phyloP scores from a whole-genome alignment of 2,329 filamentous ascomycete genomes.

The Chaetomium sp. region DNA sequence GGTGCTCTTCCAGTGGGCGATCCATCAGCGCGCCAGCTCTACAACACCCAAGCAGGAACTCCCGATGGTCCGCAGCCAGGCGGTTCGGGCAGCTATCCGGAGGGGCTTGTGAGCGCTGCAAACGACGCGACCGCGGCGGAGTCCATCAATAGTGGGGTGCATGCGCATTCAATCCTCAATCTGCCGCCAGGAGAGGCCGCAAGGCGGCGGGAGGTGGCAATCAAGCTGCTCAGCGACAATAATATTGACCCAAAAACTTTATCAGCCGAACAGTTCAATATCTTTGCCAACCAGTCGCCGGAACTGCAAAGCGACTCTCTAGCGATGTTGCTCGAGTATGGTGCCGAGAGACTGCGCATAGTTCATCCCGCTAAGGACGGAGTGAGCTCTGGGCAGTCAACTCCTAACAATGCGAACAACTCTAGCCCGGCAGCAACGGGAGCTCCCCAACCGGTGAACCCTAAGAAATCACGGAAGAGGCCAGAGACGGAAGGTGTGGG shows the following conservation, averaged over 20 bases:
- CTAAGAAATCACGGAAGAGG: constrained; percentile 36
- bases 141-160: constrained; percentile 25
- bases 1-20: constrained; percentile 32
- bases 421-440: constrained; percentile 15
- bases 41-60: constrained; percentile 24
- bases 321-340: constrained; percentile 58
- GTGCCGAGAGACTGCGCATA: constrained; percentile 59
- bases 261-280: constrained; percentile 58
- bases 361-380: constrained; percentile 53
- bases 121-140: constrained; percentile 28
- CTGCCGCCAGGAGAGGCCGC: constrained; percentile 51
- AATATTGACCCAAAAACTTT: constrained; percentile 56
- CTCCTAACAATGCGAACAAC: constrained; percentile 32
- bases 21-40: constrained; percentile 26
- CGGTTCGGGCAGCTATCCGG: constrained; percentile 27
- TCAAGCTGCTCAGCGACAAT: constrained; percentile 49
- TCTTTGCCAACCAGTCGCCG: constrained; percentile 62
- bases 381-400: constrained; percentile 33
- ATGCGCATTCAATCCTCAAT: constrained; percentile 42
- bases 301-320: constrained; percentile 58
- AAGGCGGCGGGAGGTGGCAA: constrained; percentile 53
- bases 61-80: constrained; percentile 9
- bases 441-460: constrained; percentile 27
- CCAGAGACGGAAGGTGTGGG: constrained; percentile 21
- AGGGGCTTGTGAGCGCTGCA: constrained; percentile 28